Evolutionary conservation across 805 yeast genomes (phyloP).

Genomic region (Ogataea thermomethanolica): DNA sequence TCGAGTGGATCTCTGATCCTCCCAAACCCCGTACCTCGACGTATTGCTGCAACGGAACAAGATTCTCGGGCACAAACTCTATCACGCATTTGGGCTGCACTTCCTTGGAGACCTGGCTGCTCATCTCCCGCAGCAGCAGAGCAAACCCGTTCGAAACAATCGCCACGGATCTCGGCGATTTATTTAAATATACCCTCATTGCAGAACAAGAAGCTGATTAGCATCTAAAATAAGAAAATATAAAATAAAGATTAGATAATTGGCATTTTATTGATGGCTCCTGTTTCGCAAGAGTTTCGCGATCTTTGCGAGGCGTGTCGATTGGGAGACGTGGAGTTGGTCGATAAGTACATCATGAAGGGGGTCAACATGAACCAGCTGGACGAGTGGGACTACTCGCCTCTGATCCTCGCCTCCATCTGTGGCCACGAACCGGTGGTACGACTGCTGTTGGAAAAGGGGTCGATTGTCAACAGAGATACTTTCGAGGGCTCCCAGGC

Average conservation of each 20-base stretch:
- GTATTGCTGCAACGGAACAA: conserved; percentile 39
- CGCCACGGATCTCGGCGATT: conserved; percentile 65
- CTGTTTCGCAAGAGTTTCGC: conserved; percentile 32
- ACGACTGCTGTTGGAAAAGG: conserved; percentile 54
- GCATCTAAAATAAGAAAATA: neutral
- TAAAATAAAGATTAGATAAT: neutral
- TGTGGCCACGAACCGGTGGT: conserved; percentile 74
- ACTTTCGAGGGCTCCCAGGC: conserved; percentile 79
- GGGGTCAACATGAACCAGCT: conserved; percentile 50
- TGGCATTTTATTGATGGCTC: conserved; percentile 1
- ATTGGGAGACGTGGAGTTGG: conserved; percentile 62
- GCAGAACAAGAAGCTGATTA: neutral
- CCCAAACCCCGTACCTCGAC: conserved; percentile 36
- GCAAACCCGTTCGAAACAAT: conserved; percentile 57
- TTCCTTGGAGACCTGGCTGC: conserved; percentile 25
- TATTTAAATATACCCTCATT: conserved; percentile 64
- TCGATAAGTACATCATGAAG: conserved; percentile 50
- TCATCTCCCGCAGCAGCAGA: conserved; percentile 52
- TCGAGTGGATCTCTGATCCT: conserved; percentile 38
- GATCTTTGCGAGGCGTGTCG: conserved; percentile 66
- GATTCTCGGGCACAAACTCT: conserved; percentile 47
- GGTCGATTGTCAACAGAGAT: conserved; percentile 77
- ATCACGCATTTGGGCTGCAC: conserved; percentile 42
- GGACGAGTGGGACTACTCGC: conserved; percentile 74
- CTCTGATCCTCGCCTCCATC: conserved; percentile 65